Evolutionary conservation across 1,284 basidiomycete species (phyloP).

Genomic region (Volvariella surrecta): DNA sequence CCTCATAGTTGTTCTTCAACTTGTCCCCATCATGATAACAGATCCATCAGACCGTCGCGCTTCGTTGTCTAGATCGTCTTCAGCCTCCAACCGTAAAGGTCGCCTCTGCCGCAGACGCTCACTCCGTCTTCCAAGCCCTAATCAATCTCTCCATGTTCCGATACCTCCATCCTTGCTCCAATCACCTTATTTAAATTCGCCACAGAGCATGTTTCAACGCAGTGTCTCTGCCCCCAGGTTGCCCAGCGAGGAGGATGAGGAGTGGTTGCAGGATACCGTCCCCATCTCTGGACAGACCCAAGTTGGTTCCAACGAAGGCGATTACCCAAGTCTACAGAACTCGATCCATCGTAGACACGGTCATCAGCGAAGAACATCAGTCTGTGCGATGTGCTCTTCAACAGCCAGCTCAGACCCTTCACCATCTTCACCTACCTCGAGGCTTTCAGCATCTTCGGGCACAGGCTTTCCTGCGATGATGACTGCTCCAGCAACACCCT

Average conservation of each 20-base stretch:
- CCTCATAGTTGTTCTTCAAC: neutral
- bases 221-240: slow-evolving; percentile 20
- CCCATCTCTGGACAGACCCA: slow-evolving; percentile 23
- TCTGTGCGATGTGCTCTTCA: too few relatives aligned
- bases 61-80: neutral
- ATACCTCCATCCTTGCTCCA: slow-evolving; percentile 48
- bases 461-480: too few relatives aligned
- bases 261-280: slow-evolving; percentile 54
- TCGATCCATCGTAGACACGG: too few relatives aligned
- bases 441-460: too few relatives aligned
- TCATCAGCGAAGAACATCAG: too few relatives aligned
- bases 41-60: neutral
- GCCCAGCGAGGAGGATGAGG: slow-evolving; percentile 42
- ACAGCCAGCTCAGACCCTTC: too few relatives aligned
- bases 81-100: neutral
- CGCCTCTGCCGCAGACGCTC: slow-evolving; percentile 14
- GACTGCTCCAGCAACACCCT: neutral
- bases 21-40: neutral
- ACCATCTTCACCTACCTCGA: too few relatives aligned
- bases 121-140: slow-evolving; percentile 14
- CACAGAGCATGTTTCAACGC: slow-evolving; percentile 37
- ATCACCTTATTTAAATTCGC: slow-evolving; percentile 43
- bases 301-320: neutral
- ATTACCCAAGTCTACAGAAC: too few relatives aligned
- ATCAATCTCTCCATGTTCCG: slow-evolving; percentile 27